Conservation (phyloP, 768 basidiomycete species). For the Sistotremastrum suecicum region DNA sequence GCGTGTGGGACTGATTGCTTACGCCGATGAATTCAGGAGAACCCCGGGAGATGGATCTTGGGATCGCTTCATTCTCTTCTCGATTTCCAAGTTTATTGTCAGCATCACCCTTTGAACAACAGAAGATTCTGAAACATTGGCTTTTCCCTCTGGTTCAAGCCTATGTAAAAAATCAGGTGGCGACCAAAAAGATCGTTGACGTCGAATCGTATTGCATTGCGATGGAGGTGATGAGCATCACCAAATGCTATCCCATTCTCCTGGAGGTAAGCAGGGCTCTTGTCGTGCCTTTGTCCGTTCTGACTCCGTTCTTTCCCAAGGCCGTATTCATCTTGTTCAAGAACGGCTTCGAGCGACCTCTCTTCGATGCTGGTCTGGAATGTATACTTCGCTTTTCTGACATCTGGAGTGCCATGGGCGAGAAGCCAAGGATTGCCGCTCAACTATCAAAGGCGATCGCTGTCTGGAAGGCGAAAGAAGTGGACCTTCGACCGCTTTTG, state of each 20-base stretch:
- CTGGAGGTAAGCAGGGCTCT: slow-evolving; percentile 38
- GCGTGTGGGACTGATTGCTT: not conserved
- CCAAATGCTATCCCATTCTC: slow-evolving; percentile 52
- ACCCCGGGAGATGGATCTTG: slow-evolving; percentile 13
- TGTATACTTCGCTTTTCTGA: too few relatives aligned
- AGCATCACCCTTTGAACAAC: slow-evolving; percentile 63
- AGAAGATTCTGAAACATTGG: slow-evolving; percentile 58
- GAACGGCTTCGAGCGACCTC: too few relatives aligned
- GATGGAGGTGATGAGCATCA: slow-evolving; percentile 43
- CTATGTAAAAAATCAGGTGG: not conserved
- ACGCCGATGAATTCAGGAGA: slow-evolving; percentile 18
- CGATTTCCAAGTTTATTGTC: slow-evolving; percentile 32
- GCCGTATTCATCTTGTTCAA: too few relatives aligned
- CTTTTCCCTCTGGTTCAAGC: slow-evolving; percentile 52
- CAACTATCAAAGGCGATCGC: too few relatives aligned
- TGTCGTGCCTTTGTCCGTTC: not conserved
- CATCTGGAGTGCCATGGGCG: too few relatives aligned
- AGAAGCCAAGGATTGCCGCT: too few relatives aligned
- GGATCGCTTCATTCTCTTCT: slow-evolving; percentile 24
- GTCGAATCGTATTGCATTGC: slow-evolving; percentile 42
- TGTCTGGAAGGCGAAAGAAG: too few relatives aligned
- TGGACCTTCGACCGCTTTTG: too few relatives aligned
- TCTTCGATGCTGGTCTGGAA: too few relatives aligned
- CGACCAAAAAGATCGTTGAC: slow-evolving; percentile 13
- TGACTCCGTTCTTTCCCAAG: too few relatives aligned